Conservation (phyloP, 2,329 filamentous ascomycete genomes). For the Exophiala sideris region DNA sequence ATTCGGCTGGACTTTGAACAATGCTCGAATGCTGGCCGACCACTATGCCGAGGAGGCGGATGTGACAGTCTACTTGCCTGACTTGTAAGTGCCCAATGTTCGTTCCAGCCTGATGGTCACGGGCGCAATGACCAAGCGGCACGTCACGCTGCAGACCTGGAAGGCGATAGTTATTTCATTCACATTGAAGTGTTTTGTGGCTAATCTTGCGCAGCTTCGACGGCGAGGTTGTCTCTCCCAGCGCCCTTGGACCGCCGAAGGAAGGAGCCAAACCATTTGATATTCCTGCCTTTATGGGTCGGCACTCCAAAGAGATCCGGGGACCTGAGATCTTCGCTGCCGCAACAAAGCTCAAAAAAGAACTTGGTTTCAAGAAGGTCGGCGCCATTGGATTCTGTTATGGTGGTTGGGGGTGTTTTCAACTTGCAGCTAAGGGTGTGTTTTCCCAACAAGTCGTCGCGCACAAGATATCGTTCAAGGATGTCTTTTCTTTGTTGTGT, state of each 20-base stretch:
- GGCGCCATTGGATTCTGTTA: conserved; percentile 49
- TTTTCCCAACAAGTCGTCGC: not conserved
- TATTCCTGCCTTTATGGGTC: conserved; percentile 28
- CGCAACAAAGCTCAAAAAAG: conserved; percentile 36
- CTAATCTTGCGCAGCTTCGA: conserved; percentile 27
- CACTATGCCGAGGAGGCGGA: conserved; percentile 43
- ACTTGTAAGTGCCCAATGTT: conserved; percentile 28
- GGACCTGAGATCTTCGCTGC: conserved; percentile 36
- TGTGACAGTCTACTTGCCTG: conserved; percentile 44
- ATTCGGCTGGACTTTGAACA: conserved; percentile 46
- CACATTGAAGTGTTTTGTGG: not conserved
- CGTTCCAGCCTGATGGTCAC: too few species aligned
- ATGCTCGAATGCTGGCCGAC: conserved; percentile 45
- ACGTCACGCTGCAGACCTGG: too few species aligned
- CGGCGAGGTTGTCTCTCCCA: conserved; percentile 33
- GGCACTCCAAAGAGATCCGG: conserved; percentile 1
- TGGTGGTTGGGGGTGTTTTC: conserved; percentile 46
- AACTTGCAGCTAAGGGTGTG: conserved; percentile 40
- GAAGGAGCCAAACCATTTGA: conserved; percentile 36
- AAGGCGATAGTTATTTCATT: too few species aligned
- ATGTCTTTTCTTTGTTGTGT: too few species aligned
- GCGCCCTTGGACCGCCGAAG: conserved; percentile 31
- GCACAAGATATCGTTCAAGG: not conserved
- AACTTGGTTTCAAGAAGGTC: conserved; percentile 38
- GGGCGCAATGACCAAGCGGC: too few species aligned